phyloP scores from a whole-genome alignment of 2,329 filamentous ascomycete genomes.

The Aspergillus carbonarius region DNA sequence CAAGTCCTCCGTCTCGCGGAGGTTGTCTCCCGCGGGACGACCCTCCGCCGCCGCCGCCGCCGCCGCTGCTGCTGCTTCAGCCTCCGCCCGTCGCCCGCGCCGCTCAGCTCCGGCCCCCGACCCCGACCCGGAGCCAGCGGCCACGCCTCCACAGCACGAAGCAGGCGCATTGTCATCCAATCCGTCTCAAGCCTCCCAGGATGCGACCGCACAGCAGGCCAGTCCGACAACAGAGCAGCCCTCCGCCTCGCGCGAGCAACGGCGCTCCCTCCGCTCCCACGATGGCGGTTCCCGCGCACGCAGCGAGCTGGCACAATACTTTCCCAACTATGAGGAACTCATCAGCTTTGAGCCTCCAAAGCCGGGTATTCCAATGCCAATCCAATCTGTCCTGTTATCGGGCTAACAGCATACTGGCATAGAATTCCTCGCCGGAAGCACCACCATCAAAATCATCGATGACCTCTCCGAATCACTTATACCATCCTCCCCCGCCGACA shows the following conservation, averaged over 20 bases:
- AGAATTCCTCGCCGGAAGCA: conserved; percentile 74
- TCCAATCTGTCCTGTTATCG: too few relatives aligned
- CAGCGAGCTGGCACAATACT: conserved; percentile 87
- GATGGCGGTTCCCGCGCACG: conserved; percentile 79
- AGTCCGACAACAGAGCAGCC: conserved; percentile 7
- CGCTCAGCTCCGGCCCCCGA: neutral
- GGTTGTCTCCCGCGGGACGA: conserved; percentile 5
- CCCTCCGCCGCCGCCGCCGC: conserved; percentile 8
- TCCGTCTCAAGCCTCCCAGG: neutral
- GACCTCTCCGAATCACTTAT: conserved; percentile 43
- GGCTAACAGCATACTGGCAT: neutral
- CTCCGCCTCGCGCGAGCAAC: conserved; percentile 46
- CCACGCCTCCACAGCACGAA: neutral
- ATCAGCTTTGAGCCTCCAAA: conserved; percentile 82
- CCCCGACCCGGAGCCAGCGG: neutral
- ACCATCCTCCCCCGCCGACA: conserved; percentile 20
- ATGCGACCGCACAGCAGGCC: neutral
- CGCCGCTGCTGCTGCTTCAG: conserved; percentile 7
- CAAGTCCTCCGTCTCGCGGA: neutral
- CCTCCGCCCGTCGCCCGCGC: conserved; percentile 14
- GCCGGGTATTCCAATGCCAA: conserved; percentile 56
- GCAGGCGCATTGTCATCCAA: neutral
- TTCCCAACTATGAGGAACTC: conserved; percentile 90
- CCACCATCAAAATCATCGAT: conserved; percentile 70
- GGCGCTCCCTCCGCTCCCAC: conserved; percentile 79